Evolutionary conservation across 371 early-diverging fungal genomes (phyloP), one percentile per base, ranked within the genome.

Genomic region (Vittaforma corneae): DNA sequence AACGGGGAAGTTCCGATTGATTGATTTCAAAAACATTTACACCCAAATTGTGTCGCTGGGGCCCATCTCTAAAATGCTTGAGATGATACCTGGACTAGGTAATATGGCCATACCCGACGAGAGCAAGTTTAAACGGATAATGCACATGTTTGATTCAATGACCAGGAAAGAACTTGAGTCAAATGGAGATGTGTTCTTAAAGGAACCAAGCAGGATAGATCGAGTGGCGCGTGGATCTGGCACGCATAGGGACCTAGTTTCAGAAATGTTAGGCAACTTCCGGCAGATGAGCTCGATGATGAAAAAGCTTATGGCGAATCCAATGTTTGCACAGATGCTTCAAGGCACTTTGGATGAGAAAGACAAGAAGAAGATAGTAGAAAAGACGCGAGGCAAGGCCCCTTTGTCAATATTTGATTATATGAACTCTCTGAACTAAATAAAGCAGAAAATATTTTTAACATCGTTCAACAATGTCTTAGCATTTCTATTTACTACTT

Each of bases 81-180:
- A 90, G 46, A 90, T 91, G 89, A 86, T 97, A 78, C 97, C 97
- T 9, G 97, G 97, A 22, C 84, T 90, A 81, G 85, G 89, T 18
- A 83, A 84, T 20, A 87, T 91, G 50, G 82, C 91, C 78, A 73
- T 92, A 69, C 67, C 77, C 9, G 81, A 72, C 55, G 67, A 86
- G 54, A 59, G 76, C 33, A 84, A 85, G 59, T 87, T 91, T 44
- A 81, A 84, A 29, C 85, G 83, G 32, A 82, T 92, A 81, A 87
- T 91, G 83, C 87, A 87, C 71, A 87, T 95, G 71, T 88, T 97
- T 84, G 94, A 95, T 76, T 88, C 89, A 68, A 91, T 97, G 92
- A 91, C 86, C 1, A 88, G 91, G 35, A 72, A 77, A 55, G 97
- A 97, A 79, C 80, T 97, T 29, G 88, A 88, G 70, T 85, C 89